Evolutionary conservation across 2,329 filamentous ascomycete genomes (phyloP), one percentile per base, ranked within the genome.

Genomic region (Penicillium sp.): DNA sequence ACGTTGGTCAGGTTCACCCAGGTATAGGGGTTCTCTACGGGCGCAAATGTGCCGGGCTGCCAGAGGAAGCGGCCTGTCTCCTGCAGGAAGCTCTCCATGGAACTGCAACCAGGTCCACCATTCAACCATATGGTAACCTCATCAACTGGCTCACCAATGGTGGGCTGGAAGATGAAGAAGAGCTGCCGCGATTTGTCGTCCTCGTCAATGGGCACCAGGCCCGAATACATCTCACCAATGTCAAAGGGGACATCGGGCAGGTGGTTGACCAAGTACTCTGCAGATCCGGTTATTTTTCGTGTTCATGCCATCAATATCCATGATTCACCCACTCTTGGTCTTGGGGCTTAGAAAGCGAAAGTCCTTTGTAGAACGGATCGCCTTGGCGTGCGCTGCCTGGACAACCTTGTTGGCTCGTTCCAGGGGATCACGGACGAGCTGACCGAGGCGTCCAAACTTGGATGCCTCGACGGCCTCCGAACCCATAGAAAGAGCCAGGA

Each of bases 1-100:
- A 91, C 80, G 66, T 91, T 89, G 46, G 87, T 87, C 31, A 92
- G 69, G 44, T 86, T 86, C 52, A 81, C 81, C 86, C 86, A 91
- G n/a, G 80, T 79, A 72, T 84, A 90, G 0, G 80, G 77, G 63
- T 90, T 90, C 39, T 74, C 71, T 0, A 82, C 75, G 0, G 87
- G 86, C 15, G 76, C 75, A 47, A 76, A 79, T 0, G 86, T 91
- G 29, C 88, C 88, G 10, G 81, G 76, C 63, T 86, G 80, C 84
- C 85, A 88, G 4, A 79, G 49, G 60, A 89, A 86, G 0, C 87
- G 85, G 0, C 88, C 87, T 59, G 89, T 91, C 59, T 92, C 88
- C 44, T 88, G 86, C 8, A 92, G 66, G 1, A 91, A 73, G 6
- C 86, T 87, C 56, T 83, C 78, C 6, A 89, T 75, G 1, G 83